A percentile compares a stretch with the other conserved stretches of the same genome.
Conservation (phyloP, 352 stramenopile species). For the Peronospora farinosa region DNA sequence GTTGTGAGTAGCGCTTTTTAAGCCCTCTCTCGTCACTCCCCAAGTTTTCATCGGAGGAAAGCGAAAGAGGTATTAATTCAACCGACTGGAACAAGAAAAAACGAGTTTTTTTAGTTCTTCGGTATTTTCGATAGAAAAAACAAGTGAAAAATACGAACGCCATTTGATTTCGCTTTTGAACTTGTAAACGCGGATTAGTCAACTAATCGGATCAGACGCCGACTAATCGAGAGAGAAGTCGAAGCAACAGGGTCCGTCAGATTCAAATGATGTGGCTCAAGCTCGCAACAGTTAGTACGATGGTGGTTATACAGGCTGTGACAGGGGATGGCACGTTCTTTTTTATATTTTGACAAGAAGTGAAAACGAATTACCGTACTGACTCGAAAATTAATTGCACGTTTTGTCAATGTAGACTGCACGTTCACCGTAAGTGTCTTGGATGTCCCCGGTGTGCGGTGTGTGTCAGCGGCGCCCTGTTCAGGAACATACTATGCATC, state of each 20-base stretch:
- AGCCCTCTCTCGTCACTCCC: conserved; percentile 23
- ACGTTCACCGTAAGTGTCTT: conserved; percentile 58
- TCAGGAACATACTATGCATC: conserved; percentile 52
- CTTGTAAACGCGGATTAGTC: neutral
- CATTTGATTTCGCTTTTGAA: no score
- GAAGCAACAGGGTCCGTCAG: conserved; percentile 7
- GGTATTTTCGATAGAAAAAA: conserved; percentile 20
- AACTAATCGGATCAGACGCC: conserved; percentile 10
- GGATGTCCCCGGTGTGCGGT: conserved; percentile 49
- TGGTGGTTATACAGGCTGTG: conserved; percentile 11
- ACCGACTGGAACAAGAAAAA: conserved; percentile 28
- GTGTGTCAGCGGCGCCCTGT: conserved; percentile 44
- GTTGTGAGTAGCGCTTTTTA: conserved; percentile 19
- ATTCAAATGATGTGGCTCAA: conserved; percentile 22
- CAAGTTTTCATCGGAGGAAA: conserved; percentile 24
- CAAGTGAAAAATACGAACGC: neutral
- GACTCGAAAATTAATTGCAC: neutral
- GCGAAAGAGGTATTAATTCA: conserved; percentile 1
- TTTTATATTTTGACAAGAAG: neutral
- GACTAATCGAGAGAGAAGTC: conserved; percentile 2
- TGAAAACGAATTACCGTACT: neutral
- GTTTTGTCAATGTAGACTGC: conserved; percentile 32
- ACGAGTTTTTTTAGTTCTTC: conserved; percentile 27
- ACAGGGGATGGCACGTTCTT: conserved; percentile 7
- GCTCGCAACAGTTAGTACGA: conserved; percentile 15